Base-by-base conservation (phyloP, 2,329 filamentous ascomycete genomes). In the Metarhizium anisopliae region DNA sequence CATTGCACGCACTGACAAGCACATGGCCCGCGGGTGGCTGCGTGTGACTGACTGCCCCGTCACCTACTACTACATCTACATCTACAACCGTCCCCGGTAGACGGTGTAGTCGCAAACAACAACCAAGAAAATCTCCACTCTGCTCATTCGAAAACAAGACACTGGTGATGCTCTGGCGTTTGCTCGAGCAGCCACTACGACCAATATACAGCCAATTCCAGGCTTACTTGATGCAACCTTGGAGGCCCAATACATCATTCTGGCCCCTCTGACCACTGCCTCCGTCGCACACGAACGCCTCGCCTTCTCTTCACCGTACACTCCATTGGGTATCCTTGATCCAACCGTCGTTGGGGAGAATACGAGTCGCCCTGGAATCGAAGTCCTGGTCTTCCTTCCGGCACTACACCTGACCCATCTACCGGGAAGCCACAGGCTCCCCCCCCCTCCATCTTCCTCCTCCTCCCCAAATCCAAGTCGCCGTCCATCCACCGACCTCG, bases 331-430 rank as follows among this genome's bases (percentile, higher is more conserved):
- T 58, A 60, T 61, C 57, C 40, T 54, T 53, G 29, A 51, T 51
- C 18, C 52, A 30, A 42, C 36, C 20, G 51, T 55, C 56, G 54
- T 60, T 35, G 50, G 51, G 51, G 58, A 64, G 62, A 65, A 70
- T 69, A 70, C 68, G 68, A 70, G 65, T 61, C 60, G 51, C 57
- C 57, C 20, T 40, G 42, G 18, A 36, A 49, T 54, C 38, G 50
- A 40, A 7, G 14, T 43, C 18, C n/a, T 32, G 38, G 25, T 18
- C 43, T 42, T 30, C 13, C 13, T 18, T 52, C 61, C 62, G 59
- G 59, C 57, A 60, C 53, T 60, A 52, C 58, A 58, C 61, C 60
- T 62, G 60, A 62, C 61, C 64, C n/a, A 43, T 55, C 40, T 47
- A 54, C 55, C 62, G 62, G 62, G 51, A 64, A 56, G 60, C 61